Percentiles rank a stretch among this genome's conserved stretches.
phyloP scores from a whole-genome alignment of 192 early-diverging fungal genomes.

The Backusella westeae region DNA sequence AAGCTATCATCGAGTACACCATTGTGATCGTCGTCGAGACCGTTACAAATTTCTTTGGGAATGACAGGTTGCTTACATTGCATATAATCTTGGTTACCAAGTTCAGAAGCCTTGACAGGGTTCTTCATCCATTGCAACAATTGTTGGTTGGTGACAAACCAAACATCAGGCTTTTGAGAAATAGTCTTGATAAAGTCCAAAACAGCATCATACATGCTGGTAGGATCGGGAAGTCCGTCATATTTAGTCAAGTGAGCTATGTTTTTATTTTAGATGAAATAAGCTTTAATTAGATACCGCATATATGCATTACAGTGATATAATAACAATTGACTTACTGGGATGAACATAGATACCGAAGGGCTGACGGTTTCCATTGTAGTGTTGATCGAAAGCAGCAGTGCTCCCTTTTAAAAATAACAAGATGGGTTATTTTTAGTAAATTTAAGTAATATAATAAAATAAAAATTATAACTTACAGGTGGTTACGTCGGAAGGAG shows the following conservation, averaged over 20 bases:
- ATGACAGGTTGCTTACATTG: conserved; percentile 53
- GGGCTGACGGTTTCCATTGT: conserved; percentile 47
- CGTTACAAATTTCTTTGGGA: conserved; percentile 69
- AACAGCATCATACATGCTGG: conserved; percentile 20
- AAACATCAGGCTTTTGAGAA: conserved; percentile 54
- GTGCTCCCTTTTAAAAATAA: conserved; percentile 21
- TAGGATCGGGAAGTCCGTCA: conserved; percentile 18
- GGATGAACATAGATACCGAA: conserved; percentile 53
- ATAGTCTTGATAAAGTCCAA: conserved; percentile 49
- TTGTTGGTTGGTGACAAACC: conserved; percentile 73
- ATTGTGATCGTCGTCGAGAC: conserved; percentile 51
- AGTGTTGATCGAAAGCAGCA: conserved; percentile 44
- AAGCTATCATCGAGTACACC: conserved; percentile 39
- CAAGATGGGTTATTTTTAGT: neutral
- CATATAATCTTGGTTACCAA: conserved; percentile 65
- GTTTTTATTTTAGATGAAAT: conserved; percentile 23
- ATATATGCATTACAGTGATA: neutral
- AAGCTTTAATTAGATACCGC: neutral
- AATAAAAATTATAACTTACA: conserved; percentile 31
- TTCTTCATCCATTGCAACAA: conserved; percentile 74
- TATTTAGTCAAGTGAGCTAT: conserved; percentile 39
- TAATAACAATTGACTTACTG: conserved; percentile 24
- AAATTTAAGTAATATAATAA: neutral
- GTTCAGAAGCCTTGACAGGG: conserved; percentile 65
- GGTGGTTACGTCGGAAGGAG: conserved; percentile 26